These are phyloP conservation scores for Penicillium verrucosum DNA, from an alignment of 2,329 filamentous ascomycete genomes.

Conservation along the genomic window DNA sequence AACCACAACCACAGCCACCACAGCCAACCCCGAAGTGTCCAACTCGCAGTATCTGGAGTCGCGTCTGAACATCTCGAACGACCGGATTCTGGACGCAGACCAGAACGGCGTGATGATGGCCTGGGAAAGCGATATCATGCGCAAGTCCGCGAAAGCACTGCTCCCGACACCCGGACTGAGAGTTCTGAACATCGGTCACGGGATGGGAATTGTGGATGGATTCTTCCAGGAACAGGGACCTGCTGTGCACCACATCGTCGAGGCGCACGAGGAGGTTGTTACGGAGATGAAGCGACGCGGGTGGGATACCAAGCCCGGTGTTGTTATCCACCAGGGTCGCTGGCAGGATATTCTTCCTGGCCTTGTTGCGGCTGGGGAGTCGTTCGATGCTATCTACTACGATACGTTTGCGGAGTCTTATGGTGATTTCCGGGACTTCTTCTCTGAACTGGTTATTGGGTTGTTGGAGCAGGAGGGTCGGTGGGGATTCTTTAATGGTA, in stretches of 20 bases:
- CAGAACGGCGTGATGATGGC: conserved; percentile 91
- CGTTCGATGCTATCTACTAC: conserved; percentile 90
- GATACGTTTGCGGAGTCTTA: conserved; percentile 98
- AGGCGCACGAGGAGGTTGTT: conserved; percentile 77
- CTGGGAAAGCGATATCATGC: conserved; percentile 88
- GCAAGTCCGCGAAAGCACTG: conserved; percentile 66
- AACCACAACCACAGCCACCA: conserved; percentile 5
- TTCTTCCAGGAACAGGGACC: conserved; percentile 70
- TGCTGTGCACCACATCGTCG: conserved; percentile 74
- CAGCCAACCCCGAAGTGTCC: conserved; percentile 48
- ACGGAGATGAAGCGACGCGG: conserved; percentile 64
- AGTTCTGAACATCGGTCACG: conserved; percentile 82
- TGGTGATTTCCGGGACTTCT: conserved; percentile 77
- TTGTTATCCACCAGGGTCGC: conserved; percentile 63
- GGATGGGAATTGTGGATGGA: conserved; percentile 82
- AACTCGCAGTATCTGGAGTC: conserved; percentile 68
- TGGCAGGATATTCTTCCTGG: conserved; percentile 79
- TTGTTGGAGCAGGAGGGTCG: conserved; percentile 58
- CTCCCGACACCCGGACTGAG: conserved; percentile 60
- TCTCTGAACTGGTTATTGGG: conserved; percentile 79
- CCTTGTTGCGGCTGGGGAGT: conserved; percentile 64
- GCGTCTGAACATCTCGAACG: conserved; percentile 60
- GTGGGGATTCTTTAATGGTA: conserved; percentile 67
- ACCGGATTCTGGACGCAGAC: conserved; percentile 68
- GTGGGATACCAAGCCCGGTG: conserved; percentile 61